These are phyloP conservation scores for Fusarium coffeatum DNA, from an alignment of 2,329 filamentous ascomycete species.

Conservation along the genomic window DNA sequence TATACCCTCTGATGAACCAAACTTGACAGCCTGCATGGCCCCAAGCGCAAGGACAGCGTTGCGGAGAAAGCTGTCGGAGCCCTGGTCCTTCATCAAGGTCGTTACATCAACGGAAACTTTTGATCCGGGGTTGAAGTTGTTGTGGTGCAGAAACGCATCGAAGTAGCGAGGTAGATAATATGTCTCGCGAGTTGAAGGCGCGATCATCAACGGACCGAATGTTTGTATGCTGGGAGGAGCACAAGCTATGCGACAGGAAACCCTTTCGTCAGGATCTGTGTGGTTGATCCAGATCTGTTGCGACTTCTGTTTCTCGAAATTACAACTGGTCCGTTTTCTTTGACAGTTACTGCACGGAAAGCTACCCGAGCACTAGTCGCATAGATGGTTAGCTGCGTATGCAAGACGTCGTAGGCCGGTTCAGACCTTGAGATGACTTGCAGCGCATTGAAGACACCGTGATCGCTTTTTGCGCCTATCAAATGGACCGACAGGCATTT, in stretches of 20 bases:
- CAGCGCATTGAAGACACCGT: constrained; percentile 48
- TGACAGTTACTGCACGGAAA: constrained; percentile 49
- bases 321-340: constrained; percentile 41
- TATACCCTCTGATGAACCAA: constrained; percentile 12
- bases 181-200: constrained; percentile 22
- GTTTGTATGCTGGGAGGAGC: rapidly evolving
- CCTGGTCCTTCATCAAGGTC: constrained; percentile 33
- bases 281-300: constrained; percentile 41
- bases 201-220: not conserved
- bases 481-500: constrained; percentile 51
- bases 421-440: constrained; percentile 51
- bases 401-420: not conserved
- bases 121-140: constrained; percentile 43
- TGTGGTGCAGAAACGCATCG: constrained; percentile 45
- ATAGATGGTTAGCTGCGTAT: not conserved
- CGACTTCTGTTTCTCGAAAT: constrained; percentile 18
- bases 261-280: constrained; percentile 17
- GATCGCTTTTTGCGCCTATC: constrained; percentile 50
- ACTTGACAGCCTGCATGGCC: constrained; percentile 47
- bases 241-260: not conserved
- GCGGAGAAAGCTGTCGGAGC: constrained; percentile 31
- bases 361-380: constrained; percentile 49
- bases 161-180: constrained; percentile 47
- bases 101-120: constrained; percentile 35
- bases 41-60: constrained; percentile 49